Evolutionary conservation across 257 asterid species (phyloP).

Genomic region (Ilex asprella): DNA sequence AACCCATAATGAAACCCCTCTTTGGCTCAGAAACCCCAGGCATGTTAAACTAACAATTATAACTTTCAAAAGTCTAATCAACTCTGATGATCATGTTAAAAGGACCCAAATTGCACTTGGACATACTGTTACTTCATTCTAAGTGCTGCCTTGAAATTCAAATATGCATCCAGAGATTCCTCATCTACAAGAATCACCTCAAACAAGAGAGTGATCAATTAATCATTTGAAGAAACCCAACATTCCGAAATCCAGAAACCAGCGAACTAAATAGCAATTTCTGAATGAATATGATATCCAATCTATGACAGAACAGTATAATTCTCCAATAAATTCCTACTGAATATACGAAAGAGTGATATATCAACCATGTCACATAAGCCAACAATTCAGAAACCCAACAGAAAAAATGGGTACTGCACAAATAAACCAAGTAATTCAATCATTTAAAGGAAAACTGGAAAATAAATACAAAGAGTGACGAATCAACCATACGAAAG

Average conservation of each 20-base stretch:
- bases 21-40: conserved; percentile 34
- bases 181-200: conserved; percentile 17
- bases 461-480: conserved; percentile 11
- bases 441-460: conserved; percentile 8
- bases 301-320: conserved; percentile 4
- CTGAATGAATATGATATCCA: background rate
- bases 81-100: background rate
- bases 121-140: conserved; percentile 15
- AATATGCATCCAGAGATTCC: conserved; percentile 11
- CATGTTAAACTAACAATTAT: conserved; percentile 21
- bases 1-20: conserved; percentile 13
- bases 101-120: background rate
- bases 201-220: conserved; percentile 7
- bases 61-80: background rate
- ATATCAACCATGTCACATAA: conserved; percentile 16
- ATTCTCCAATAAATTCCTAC: conserved; percentile 18
- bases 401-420: conserved; percentile 18
- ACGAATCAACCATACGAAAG: conserved; percentile 8
- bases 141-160: background rate
- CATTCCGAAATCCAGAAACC: conserved; percentile 10
- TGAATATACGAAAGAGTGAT: conserved; percentile 10
- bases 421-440: conserved; percentile 13
- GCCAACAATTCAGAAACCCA: conserved; percentile 23
- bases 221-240: background rate
- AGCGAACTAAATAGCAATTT: conserved; percentile 4